Conservation (phyloP, 169 alveolate genomes). For the Plasmodium chabaudi region DNA sequence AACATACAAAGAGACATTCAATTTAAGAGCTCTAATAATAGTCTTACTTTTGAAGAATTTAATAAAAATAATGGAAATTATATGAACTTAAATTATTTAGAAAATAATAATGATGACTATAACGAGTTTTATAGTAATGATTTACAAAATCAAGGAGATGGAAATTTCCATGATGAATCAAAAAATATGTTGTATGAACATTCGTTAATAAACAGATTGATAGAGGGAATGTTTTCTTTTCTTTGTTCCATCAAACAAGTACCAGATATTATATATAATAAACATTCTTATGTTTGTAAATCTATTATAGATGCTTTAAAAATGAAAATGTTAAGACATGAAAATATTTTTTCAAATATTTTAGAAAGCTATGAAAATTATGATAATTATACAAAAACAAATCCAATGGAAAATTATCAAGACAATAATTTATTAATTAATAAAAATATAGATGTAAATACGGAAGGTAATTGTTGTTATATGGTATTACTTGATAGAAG, state of each 20-base stretch:
- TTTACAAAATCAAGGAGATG: neutral
- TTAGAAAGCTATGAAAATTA: constrained; percentile 77
- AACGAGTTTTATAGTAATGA: neutral
- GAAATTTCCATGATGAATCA: neutral
- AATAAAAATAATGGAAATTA: neutral
- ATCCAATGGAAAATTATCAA: constrained; percentile 69
- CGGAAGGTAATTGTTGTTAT: constrained; percentile 79
- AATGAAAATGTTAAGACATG: constrained; percentile 30
- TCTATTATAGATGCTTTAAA: constrained; percentile 45
- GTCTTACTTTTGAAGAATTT: constrained; percentile 39
- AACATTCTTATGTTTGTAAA: constrained; percentile 45
- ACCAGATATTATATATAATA: constrained; percentile 57
- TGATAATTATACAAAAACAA: constrained; percentile 60
- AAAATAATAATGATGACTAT: neutral
- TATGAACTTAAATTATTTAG: too few species aligned
- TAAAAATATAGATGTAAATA: constrained; percentile 19
- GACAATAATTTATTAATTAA: constrained; percentile 48
- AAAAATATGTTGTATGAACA: constrained; percentile 19
- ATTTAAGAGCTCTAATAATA: neutral
- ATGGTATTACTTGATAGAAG: constrained; percentile 94
- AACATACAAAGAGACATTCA: neutral
- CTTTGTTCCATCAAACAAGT: constrained; percentile 40
- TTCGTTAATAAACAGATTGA: constrained; percentile 21
- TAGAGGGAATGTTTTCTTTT: constrained; percentile 49
- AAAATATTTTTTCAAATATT: constrained; percentile 43